phyloP scores from a whole-genome alignment of 2,329 filamentous ascomycete genomes.

The Aspergillus cejpii region DNA sequence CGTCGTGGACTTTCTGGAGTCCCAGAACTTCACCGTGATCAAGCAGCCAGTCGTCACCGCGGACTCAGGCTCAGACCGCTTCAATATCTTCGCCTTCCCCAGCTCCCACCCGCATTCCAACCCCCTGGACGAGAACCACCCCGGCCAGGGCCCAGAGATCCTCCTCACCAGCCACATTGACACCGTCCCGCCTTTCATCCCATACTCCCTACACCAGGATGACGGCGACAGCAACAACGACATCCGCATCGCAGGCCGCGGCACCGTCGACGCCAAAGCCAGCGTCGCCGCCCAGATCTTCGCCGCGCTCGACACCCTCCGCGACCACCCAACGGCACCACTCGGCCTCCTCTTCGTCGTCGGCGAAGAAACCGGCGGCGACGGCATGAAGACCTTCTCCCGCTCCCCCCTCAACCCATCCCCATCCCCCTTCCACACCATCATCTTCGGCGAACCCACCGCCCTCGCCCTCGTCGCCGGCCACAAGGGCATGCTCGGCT shows the following conservation, averaged over 20 bases:
- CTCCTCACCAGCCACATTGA: slow-evolving; percentile 71
- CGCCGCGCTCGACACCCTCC: slow-evolving; percentile 43
- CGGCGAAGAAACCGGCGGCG: slow-evolving; percentile 73
- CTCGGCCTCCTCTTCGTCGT: slow-evolving; percentile 58
- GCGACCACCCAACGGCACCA: slow-evolving; percentile 32
- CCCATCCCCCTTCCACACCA: slow-evolving; percentile 53
- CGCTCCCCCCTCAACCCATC: slow-evolving; percentile 42
- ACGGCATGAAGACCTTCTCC: slow-evolving; percentile 63
- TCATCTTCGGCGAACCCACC: slow-evolving; percentile 90
- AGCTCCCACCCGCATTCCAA: slow-evolving; percentile 8
- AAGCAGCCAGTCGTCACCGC: slow-evolving; percentile 42
- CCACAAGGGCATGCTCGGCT: slow-evolving; percentile 76
- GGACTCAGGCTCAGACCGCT: slow-evolving; percentile 44
- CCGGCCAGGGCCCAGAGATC: slow-evolving; percentile 27
- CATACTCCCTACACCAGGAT: slow-evolving; percentile 47
- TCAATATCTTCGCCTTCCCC: slow-evolving; percentile 67
- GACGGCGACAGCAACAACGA: slow-evolving; percentile 9
- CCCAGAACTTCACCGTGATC: slow-evolving; percentile 56
- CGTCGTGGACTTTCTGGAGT: slow-evolving; percentile 59
- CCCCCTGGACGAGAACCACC: neutral
- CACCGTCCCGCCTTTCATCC: slow-evolving; percentile 49
- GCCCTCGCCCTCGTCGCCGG: slow-evolving; percentile 80
- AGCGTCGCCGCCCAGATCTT: slow-evolving; percentile 42
- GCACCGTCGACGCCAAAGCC: slow-evolving; percentile 43
- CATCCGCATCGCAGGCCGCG: slow-evolving; percentile 40